Percentiles rank a stretch among this genome's conserved stretches.
Evolutionary conservation across 805 yeast genomes (phyloP).

Genomic region (Saturnispora serradocipensis): DNA sequence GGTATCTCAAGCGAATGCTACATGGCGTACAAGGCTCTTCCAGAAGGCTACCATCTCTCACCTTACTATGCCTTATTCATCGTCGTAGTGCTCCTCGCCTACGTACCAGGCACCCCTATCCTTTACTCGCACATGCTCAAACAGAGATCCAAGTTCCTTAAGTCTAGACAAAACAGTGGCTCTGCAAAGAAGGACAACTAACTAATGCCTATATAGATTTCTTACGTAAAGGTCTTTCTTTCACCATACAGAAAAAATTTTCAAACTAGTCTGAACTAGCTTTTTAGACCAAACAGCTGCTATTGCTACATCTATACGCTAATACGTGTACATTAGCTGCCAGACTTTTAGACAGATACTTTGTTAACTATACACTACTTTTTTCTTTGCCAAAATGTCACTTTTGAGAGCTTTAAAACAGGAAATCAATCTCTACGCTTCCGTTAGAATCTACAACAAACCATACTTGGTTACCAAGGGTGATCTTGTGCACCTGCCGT

Average conservation of each 20-base stretch:
- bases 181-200: neutral
- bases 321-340: neutral
- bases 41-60: slow-evolving; percentile 38
- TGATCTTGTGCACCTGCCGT: slow-evolving; percentile 74
- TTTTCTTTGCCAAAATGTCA: neutral
- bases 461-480: slow-evolving; percentile 89
- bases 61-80: slow-evolving; percentile 45
- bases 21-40: slow-evolving; percentile 61
- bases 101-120: slow-evolving; percentile 81
- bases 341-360: neutral
- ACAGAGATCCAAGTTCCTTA: slow-evolving; percentile 75
- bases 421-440: slow-evolving; percentile 67
- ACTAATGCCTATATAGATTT: neutral
- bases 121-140: slow-evolving; percentile 81
- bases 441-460: slow-evolving; percentile 70
- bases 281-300: neutral
- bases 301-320: neutral
- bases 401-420: slow-evolving; percentile 36
- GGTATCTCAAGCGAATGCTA: slow-evolving; percentile 84
- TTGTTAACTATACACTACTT: neutral
- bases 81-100: slow-evolving; percentile 49
- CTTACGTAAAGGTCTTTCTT: neutral
- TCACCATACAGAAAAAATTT: neutral
- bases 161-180: neutral
- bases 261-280: neutral